Percentiles rank a stretch among this genome's conserved stretches.
phyloP scores from a whole-genome alignment of 352 stramenopile genomes.

The Globisporangium cystogenes region DNA sequence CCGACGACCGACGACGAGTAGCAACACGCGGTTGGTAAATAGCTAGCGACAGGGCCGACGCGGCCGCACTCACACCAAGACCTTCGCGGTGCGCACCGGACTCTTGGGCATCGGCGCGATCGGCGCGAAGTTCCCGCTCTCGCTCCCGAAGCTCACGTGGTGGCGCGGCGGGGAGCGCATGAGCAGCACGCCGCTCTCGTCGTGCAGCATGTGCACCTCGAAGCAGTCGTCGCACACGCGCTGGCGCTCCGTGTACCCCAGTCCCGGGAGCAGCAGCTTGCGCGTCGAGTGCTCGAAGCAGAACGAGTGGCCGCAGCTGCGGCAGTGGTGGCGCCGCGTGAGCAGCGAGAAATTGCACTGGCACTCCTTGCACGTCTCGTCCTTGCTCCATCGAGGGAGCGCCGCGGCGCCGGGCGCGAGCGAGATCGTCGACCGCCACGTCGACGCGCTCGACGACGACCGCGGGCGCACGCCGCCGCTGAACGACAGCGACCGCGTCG shows the following conservation, averaged over 20 bases:
- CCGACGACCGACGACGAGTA: neutral
- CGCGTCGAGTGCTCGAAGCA: constrained; percentile 82
- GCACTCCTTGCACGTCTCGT: constrained; percentile 60
- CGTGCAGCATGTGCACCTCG: constrained; percentile 39
- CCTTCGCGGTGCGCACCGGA: neutral
- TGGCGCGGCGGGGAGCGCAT: constrained; percentile 12
- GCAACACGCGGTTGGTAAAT: neutral
- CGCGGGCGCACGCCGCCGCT: constrained; percentile 12
- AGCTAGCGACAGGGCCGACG: neutral
- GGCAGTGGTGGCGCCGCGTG: constrained; percentile 76
- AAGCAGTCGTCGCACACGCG: constrained; percentile 86
- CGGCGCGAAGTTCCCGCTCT: constrained; percentile 2
- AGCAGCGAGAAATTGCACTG: constrained; percentile 66
- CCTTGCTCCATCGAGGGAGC: constrained; percentile 62
- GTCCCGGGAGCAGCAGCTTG: constrained; percentile 50
- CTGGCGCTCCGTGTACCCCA: constrained; percentile 70
- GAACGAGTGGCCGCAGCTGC: constrained; percentile 78
- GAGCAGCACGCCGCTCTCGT: constrained; percentile 20
- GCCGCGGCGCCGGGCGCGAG: constrained; percentile 14
- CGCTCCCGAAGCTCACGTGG: constrained; percentile 10
- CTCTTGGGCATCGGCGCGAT: constrained; percentile 12
- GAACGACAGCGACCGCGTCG: constrained; percentile 12
- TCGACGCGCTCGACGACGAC: constrained; percentile 26
- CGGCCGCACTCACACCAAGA: neutral
- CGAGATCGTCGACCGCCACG: constrained; percentile 12